Conservation (phyloP, 306 rosid genomes). For the Dryas drummondii region DNA sequence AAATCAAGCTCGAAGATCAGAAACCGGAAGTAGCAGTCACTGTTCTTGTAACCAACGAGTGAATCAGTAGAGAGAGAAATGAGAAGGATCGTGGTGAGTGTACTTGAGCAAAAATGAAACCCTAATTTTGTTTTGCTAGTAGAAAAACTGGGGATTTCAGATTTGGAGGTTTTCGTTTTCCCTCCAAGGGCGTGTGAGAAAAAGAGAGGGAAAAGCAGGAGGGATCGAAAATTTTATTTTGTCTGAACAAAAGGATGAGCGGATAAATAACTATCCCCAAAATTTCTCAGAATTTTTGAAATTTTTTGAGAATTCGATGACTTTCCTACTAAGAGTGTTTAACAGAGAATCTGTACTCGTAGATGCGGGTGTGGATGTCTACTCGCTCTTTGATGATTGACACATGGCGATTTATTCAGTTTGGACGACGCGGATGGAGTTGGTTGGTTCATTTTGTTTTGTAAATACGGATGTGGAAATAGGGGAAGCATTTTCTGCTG, state of each 20-base stretch:
- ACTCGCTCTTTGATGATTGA: background rate
- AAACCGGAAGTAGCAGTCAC: conserved; percentile 5
- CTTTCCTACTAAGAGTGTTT: background rate
- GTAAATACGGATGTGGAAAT: conserved; percentile 1
- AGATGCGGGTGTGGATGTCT: background rate
- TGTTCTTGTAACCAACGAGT: conserved; percentile 5
- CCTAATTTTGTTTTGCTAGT: conserved; percentile 46
- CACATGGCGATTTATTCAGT: background rate
- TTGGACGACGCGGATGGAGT: background rate
- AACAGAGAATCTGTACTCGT: background rate
- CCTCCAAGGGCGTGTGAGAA: conserved; percentile 62
- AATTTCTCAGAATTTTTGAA: conserved; percentile 6
- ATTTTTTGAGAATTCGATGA: background rate
- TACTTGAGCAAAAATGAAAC: conserved; percentile 37
- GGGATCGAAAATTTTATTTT: conserved; percentile 45
- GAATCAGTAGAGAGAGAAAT: conserved; percentile 16
- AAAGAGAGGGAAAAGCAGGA: conserved; percentile 84
- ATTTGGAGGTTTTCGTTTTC: conserved; percentile 47
- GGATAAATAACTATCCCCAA: conserved; percentile 14
- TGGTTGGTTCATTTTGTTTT: background rate
- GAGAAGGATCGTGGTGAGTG: conserved; percentile 15
- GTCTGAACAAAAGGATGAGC: conserved; percentile 38
- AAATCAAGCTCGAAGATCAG: conserved; percentile 21
- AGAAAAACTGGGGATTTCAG: conserved; percentile 31
- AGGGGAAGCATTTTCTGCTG: background rate